Evolutionary conservation across 306 rosid genomes (phyloP).

Genomic region (Datisca glomerata): DNA sequence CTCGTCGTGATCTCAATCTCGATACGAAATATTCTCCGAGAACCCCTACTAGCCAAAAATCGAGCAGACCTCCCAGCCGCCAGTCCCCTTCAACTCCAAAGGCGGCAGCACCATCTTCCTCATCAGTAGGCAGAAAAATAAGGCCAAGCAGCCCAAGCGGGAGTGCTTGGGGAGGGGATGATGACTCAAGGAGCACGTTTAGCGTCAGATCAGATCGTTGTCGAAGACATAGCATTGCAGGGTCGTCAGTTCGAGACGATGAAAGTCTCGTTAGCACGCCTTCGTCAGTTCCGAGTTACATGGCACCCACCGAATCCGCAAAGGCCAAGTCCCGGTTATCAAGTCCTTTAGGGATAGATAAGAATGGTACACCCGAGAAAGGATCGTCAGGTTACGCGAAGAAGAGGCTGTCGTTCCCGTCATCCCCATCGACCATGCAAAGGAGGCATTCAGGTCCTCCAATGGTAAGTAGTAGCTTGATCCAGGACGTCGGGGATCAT

Average conservation of each 20-base stretch:
- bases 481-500: too few species aligned
- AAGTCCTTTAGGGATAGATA: constrained; percentile 24
- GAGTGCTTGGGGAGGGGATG: constrained; percentile 28
- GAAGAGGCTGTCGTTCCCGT: constrained; percentile 43
- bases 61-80: constrained; percentile 20
- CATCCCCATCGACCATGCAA: constrained; percentile 21
- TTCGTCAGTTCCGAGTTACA: constrained; percentile 40
- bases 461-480: constrained; percentile 6
- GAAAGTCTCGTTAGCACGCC: constrained; percentile 42
- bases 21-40: constrained; percentile 22
- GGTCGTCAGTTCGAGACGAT: constrained; percentile 35
- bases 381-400: constrained; percentile 24
- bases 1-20: constrained; percentile 26
- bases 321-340: constrained; percentile 39
- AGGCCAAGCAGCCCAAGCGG: constrained; percentile 18
- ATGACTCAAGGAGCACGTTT: constrained; percentile 23
- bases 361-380: constrained; percentile 26
- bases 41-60: constrained; percentile 19
- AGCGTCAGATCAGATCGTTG: constrained; percentile 19
- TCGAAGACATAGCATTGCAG: constrained; percentile 63
- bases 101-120: constrained; percentile 20
- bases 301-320: constrained; percentile 35
- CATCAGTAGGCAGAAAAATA: constrained; percentile 20
- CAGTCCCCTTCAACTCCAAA: constrained; percentile 31
- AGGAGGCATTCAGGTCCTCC: constrained; percentile 52